Evolutionary conservation across 2,329 filamentous ascomycete genomes (phyloP), one percentile per base, ranked within the genome.

Genomic region (Aspergillus fumigatiaffinis): DNA sequence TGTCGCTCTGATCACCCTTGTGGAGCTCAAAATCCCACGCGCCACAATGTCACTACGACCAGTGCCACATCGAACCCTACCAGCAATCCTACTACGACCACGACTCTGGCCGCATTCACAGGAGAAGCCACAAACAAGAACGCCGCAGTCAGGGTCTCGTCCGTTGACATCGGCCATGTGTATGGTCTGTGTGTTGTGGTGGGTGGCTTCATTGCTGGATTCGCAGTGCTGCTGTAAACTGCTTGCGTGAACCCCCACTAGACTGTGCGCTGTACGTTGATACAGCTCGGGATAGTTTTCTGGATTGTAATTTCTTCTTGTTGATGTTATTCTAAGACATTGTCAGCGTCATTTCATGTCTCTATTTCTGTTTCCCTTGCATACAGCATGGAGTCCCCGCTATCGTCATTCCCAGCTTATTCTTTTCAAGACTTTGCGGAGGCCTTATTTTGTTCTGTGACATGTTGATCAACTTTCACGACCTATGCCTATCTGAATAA

Each of bases 1-100:
- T 87, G 84, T 72, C 78, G 81, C 28, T 65, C 74, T 23, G 67
- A 84, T 50, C 77, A 87, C 67, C 84, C 83, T 4, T 87, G 85
- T 67, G 85, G 85, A 63, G 85, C 85, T n/a, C 79, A 84, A 66
- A 73, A 80, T 58, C 85, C 85, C 4, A 80, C 71, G 53, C 76
- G 74, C 35, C 76, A 80, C 57, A 87, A 87, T 68, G 73, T 76
- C n/a, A 79, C 79, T 23, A 74, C 80, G 17, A 71, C 68, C 14
- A 69, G 74, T 41, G 70, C 74, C 26, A 70, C 71, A 26, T 47
- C 44, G 9, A 47, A 26, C 44, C 44, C 44, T 12, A 47, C 44
- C 23, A 26, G 7, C 25, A 72, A 71, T 9, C 64, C 70, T 28
- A 57, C 70, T 50, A 68, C 72, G 28, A 74, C 71, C 5, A 68